Conservation (phyloP, 2,329 filamentous ascomycete genomes). For the Trichocomaceae sp. region DNA sequence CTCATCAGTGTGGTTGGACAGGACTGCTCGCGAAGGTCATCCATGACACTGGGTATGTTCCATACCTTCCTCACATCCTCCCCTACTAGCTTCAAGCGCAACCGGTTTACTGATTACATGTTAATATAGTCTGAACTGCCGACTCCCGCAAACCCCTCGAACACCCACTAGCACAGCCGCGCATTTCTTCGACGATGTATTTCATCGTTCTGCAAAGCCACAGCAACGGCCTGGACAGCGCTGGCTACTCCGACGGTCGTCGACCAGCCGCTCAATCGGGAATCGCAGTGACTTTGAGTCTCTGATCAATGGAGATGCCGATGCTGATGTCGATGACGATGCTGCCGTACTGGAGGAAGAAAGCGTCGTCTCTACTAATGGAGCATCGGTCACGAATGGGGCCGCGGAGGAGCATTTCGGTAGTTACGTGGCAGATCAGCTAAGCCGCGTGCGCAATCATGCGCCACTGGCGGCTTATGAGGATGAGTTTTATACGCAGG, state of each 20-base stretch:
- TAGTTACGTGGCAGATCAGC: slow-evolving; percentile 73
- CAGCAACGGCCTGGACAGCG: slow-evolving; percentile 33
- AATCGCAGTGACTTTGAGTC: slow-evolving; percentile 70
- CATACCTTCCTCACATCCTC: not conserved
- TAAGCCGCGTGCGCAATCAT: slow-evolving; percentile 63
- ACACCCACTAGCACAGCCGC: slow-evolving; percentile 76
- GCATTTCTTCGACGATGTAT: slow-evolving; percentile 93
- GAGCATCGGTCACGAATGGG: slow-evolving; percentile 11
- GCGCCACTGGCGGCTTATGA: slow-evolving; percentile 46
- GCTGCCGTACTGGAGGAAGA: too few species aligned
- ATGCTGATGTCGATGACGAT: slow-evolving; percentile 27
- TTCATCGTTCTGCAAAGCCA: slow-evolving; percentile 51
- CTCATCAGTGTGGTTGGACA: slow-evolving; percentile 95
- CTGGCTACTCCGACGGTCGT: slow-evolving; percentile 68
- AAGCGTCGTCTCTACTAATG: slow-evolving; percentile 18
- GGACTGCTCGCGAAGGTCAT: slow-evolving; percentile 94
- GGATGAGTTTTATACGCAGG: slow-evolving; percentile 57
- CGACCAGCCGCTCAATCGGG: slow-evolving; percentile 76
- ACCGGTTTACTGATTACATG: not conserved
- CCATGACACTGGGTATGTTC: slow-evolving; percentile 79
- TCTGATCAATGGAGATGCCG: slow-evolving; percentile 30
- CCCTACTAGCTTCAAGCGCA: not conserved
- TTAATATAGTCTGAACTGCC: slow-evolving; percentile 69
- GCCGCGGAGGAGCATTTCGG: slow-evolving; percentile 66
- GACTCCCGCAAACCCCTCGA: slow-evolving; percentile 85